These are phyloP conservation scores for Leptographium procerum DNA, from an alignment of 2,329 filamentous ascomycete genomes.

Conservation along the genomic window DNA sequence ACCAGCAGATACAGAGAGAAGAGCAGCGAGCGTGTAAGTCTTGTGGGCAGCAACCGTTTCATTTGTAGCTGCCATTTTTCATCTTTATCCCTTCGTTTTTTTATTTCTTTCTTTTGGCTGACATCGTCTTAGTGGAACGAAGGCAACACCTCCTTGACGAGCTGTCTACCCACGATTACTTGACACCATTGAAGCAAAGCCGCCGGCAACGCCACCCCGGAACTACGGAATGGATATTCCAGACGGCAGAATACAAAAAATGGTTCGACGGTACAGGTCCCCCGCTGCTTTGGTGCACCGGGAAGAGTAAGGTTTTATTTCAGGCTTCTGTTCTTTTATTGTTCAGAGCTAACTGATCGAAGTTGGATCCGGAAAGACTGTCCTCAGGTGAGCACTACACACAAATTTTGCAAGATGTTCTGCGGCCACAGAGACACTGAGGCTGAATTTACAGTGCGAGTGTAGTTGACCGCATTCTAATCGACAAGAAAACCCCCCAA, in stretches of 20 bases:
- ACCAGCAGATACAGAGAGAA: neutral
- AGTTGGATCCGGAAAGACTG: neutral
- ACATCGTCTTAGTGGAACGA: neutral
- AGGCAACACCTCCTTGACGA: neutral
- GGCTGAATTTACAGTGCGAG: neutral
- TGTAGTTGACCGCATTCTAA: neutral
- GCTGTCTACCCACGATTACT: neutral
- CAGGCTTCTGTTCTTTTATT: neutral
- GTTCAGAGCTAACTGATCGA: neutral
- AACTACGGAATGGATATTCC: neutral
- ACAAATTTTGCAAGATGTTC: neutral
- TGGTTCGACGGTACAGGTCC: neutral
- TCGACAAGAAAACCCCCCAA: neutral
- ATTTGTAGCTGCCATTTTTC: neutral
- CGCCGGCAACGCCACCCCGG: neutral
- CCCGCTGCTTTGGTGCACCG: neutral
- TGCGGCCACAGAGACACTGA: too few relatives aligned
- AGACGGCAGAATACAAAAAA: neutral
- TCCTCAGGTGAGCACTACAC: neutral
- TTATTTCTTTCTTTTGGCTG: too few relatives aligned
- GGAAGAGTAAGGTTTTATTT: neutral
- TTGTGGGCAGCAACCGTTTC: neutral
- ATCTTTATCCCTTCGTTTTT: neutral
- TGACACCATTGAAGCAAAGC: neutral
- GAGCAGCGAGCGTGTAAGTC: neutral